Base-by-base conservation (phyloP, 2,329 filamentous ascomycete genomes). In the Aspergillus novoparasiticus region DNA sequence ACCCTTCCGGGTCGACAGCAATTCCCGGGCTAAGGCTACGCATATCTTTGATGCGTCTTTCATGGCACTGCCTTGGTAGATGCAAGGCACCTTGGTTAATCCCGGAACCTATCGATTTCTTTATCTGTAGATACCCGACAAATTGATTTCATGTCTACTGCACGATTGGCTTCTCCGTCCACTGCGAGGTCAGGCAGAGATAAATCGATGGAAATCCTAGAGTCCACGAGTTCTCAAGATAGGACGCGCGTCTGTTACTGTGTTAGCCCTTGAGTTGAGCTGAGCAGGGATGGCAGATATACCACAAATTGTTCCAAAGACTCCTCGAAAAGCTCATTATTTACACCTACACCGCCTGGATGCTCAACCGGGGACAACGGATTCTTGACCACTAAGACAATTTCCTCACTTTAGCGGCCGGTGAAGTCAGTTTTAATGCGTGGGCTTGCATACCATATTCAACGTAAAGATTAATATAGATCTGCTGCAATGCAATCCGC, bases 401-500 rank as follows among this genome's bases (percentile, higher is more conserved):
- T 57, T 23, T 21, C 10, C 30, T n/a, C 16, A n/a, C 16, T 50
- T 58, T n/a, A 61, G 54, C n/a, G 41, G 23, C 30, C 4, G 19
- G 2, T 12, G 41, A 58, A 14, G 14, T 19, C 4, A 34, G 34
- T n/a, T 30, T 23, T 12, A 26, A n/a, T 30, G 12, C 36, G 41
- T 48, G 53, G 54, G 32, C 61, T 39, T 50, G 72, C 71, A 19
- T 79, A 93, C 91, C 90, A 73, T 95, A 99, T 82, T 99, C 95
- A 21, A 99, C 94, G 82, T 95, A 99, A 28, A 98, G 86, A 77
- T 96, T 98, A 63, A 97, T 96, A 79, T 97, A 99, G 66, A 99
- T 97, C 84, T 99, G 95, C 77, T 99, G 94, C 73, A 99, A 81
- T 26, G 96, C 94, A 71, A 96, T 93, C 51, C 94, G 88, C 88